Percentiles rank a stretch among this genome's conserved stretches.
phyloP scores from a whole-genome alignment of 305 asterid genomes.

The Andrographis paniculata region DNA sequence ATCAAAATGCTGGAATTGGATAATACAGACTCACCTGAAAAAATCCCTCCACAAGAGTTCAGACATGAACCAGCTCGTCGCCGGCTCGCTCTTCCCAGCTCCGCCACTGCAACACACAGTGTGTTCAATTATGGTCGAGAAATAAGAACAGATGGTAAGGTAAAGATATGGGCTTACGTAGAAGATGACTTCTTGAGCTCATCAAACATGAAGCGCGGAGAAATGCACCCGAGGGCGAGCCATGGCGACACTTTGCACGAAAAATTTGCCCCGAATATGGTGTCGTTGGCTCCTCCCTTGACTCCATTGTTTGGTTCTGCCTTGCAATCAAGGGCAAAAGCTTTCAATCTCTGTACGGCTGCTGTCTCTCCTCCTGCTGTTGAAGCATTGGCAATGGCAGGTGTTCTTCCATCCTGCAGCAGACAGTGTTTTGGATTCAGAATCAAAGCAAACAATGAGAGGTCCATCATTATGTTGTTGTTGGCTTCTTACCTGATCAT shows the following conservation, averaged over 20 bases:
- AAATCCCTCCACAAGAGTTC: slow-evolving; percentile 98
- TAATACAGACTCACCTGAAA: slow-evolving; percentile 82
- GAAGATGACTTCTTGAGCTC: slow-evolving; percentile 80
- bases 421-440: too few species aligned
- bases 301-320: slow-evolving; percentile 59
- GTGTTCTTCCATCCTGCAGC: slow-evolving; percentile 53
- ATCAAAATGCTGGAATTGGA: too few species aligned
- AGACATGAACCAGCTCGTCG: slow-evolving; percentile 89
- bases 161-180: slow-evolving; percentile 32
- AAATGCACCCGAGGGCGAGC: slow-evolving; percentile 98
- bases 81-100: slow-evolving; percentile 42
- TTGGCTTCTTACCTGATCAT: too few species aligned
- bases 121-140: too few species aligned
- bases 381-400: slow-evolving; percentile 57
- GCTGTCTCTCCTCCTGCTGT: slow-evolving; percentile 95
- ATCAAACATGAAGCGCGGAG: slow-evolving; percentile 98
- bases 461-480: too few species aligned
- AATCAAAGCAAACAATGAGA: too few species aligned
- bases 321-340: slow-evolving; percentile 64
- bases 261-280: slow-evolving; percentile 93
- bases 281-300: slow-evolving; percentile 48
- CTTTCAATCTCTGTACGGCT: slow-evolving; percentile 77
- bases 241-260: slow-evolving; percentile 98
- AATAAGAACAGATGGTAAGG: neutral
- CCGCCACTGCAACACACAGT: too few species aligned